Evolutionary conservation across 202 grass and related monocot species (phyloP).

Genomic region (Brachypodium distachyon): DNA sequence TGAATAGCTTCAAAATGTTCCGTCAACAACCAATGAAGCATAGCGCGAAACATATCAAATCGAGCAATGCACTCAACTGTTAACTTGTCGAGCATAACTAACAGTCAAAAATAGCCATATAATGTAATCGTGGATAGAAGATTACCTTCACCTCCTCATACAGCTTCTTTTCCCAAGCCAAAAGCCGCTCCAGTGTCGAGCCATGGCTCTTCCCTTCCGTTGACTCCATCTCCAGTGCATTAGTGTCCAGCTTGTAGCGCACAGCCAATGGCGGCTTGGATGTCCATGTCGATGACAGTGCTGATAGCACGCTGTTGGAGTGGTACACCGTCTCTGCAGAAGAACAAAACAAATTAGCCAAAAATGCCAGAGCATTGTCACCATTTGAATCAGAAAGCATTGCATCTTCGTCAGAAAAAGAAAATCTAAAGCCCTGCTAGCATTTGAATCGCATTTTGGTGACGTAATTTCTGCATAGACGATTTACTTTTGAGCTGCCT

Average conservation of each 20-base stretch:
- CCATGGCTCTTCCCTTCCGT: constrained; percentile 69
- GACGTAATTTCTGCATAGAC: background rate
- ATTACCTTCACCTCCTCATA: constrained; percentile 93
- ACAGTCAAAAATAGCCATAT: background rate
- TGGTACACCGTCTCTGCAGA: constrained; percentile 92
- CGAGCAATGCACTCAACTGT: background rate
- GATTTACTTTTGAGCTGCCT: constrained; percentile 81
- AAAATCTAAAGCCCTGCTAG: background rate
- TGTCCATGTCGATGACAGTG: constrained; percentile 78
- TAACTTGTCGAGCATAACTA: background rate
- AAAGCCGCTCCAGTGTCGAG: constrained; percentile 70
- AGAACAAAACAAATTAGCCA: constrained; percentile 4
- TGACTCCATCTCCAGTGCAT: constrained; percentile 45
- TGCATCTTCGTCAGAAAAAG: background rate
- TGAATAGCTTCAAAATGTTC: constrained; percentile 5
- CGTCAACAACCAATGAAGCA: background rate
- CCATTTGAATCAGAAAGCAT: background rate
- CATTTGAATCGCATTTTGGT: background rate
- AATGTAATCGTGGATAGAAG: background rate
- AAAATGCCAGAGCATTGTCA: background rate
- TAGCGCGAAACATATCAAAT: background rate
- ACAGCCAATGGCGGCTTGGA: constrained; percentile 93
- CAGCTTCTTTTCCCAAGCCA: constrained; percentile 99
- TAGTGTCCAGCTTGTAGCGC: constrained; percentile 63
- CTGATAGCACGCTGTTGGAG: constrained; percentile 76